Base-by-base conservation (phyloP, 768 basidiomycete genomes). In the Lyophyllum decastes region DNA sequence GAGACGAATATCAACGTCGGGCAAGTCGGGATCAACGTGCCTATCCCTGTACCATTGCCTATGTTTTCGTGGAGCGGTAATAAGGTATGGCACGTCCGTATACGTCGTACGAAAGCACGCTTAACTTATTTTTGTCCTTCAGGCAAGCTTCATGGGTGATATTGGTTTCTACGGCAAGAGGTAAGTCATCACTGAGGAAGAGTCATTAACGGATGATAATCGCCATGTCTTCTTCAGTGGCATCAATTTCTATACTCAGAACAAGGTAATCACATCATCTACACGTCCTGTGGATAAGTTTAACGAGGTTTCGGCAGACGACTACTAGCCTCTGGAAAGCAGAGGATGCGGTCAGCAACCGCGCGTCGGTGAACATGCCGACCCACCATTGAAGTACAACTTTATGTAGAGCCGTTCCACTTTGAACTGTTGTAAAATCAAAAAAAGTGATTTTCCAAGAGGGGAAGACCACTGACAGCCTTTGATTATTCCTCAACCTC, bases 21-120 rank as follows among this genome's bases (percentile, higher is more conserved):
- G 22, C 94, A 92, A 73, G 85, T 99, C 66, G 96, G 96, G 44
- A 86, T 98, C 71, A 98, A 95, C 69, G 88, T 95, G 9, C 91
- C 92, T 3, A 94, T 94, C 50, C 92, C 94, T 14, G 96, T 99
- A 5, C 96, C 96, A 45, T 66, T 83, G 55, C 90, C 90, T 16
- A 95, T 97, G 92, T 98, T 97, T 77, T 85, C 93, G 26, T 96
- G 94, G 94, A 94, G 91, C 65, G 96, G 97, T 25, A 96, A 95
- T 77, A 96, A 95, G 80, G 83, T 80, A 49, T 7, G 17, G 30
- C 30, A 10, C 10, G 10, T 5, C 30, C 5, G 4, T 10, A 54
- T 61, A 48, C 10, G 52, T 2, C 26, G 35, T 14, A n/a, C 5
- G 16, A 22, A 16, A 50, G 52, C 43, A 49, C 33, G 59, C 21